Percentiles rank a stretch among this genome's conserved stretches.
These are phyloP conservation scores for Porodaedalea pini DNA, from an alignment of 1,284 basidiomycete genomes.

Conservation along the genomic window DNA sequence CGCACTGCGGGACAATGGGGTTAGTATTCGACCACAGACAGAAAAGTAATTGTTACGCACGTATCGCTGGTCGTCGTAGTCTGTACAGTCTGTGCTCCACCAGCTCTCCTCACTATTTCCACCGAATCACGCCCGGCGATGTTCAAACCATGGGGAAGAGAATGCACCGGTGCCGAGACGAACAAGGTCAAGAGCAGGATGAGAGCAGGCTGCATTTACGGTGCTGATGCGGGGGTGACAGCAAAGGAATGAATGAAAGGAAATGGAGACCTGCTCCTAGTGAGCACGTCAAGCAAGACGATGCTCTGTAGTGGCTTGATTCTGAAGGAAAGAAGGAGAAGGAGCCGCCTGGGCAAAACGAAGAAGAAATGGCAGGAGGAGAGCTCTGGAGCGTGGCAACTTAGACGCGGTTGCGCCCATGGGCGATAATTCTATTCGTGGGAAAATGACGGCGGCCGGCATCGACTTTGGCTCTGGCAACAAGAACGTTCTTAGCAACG, in stretches of 20 bases:
- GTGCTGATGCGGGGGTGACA: slow-evolving; percentile 16
- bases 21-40: background rate
- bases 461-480: background rate
- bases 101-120: slow-evolving; percentile 12
- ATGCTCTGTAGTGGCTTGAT: background rate
- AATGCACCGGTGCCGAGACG: slow-evolving; percentile 2
- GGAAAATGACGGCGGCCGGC: slow-evolving; percentile 8
- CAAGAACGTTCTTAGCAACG: background rate
- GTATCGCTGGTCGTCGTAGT: slow-evolving; percentile 20
- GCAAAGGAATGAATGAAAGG: slow-evolving; percentile 22
- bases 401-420: too few relatives aligned
- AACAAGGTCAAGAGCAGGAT: slow-evolving; percentile 13
- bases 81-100: slow-evolving; percentile 16
- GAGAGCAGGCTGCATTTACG: slow-evolving; percentile 29
- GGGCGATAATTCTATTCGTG: slow-evolving; percentile 7
- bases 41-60: slow-evolving; percentile 20
- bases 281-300: slow-evolving; percentile 36
- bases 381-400: slow-evolving; percentile 13
- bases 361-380: slow-evolving; percentile 27
- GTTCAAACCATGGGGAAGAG: slow-evolving; percentile 8
- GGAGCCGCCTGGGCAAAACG: slow-evolving; percentile 49
- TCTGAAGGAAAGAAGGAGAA: slow-evolving; percentile 45
- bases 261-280: slow-evolving; percentile 54
- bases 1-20: slow-evolving; percentile 36
- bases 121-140: slow-evolving; percentile 1